phyloP scores from a whole-genome alignment of 176 grass and related monocot species.

The Elaeis guineensis region DNA sequence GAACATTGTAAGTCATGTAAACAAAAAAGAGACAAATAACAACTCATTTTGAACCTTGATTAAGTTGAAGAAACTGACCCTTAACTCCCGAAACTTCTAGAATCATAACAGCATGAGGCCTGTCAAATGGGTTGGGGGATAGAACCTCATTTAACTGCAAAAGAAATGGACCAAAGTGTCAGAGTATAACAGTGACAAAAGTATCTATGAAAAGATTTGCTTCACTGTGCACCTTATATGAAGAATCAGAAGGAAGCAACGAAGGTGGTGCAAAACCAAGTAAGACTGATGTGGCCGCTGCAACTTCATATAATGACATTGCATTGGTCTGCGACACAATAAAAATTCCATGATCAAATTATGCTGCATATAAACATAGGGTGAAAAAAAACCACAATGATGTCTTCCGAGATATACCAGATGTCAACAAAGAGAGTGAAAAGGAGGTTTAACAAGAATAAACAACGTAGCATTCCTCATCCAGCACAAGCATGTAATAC shows the following conservation, averaged over 20 bases:
- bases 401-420: no score
- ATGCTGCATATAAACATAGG: no score
- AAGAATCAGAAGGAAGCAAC: constrained; percentile 38
- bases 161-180: constrained; percentile 11
- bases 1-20: constrained; percentile 13
- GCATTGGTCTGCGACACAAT: constrained; percentile 31
- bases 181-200: not conserved
- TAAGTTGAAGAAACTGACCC: constrained; percentile 33
- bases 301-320: constrained; percentile 64
- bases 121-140: constrained; percentile 71
- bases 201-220: not conserved
- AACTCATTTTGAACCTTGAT: not conserved
- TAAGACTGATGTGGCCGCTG: constrained; percentile 64
- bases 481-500: no score
- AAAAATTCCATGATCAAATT: not conserved
- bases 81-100: constrained; percentile 55
- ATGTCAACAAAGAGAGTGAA: no score
- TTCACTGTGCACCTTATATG: constrained; percentile 47
- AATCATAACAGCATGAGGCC: constrained; percentile 65
- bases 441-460: no score
- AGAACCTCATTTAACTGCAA: constrained; percentile 84
- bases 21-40: not conserved
- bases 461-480: no score
- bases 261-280: constrained; percentile 77
- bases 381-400: no score